Conservation (phyloP, 129 eudicot species). For the Chrysanthemum seticuspe region DNA sequence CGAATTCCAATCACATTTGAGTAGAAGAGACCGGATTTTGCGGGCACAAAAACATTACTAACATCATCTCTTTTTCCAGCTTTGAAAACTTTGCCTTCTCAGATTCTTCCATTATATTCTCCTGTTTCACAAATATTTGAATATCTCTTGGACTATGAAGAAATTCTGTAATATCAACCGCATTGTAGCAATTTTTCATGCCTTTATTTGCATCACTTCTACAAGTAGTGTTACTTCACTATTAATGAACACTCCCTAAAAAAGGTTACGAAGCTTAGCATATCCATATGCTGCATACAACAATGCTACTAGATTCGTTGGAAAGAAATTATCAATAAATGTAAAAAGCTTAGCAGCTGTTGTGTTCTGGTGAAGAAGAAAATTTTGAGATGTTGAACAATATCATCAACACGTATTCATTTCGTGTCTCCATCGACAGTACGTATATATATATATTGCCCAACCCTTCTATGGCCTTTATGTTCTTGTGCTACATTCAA, state of each 20-base stretch:
- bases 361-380: no score
- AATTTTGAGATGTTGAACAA: no score
- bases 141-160: slow-evolving; percentile 36
- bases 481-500: no score
- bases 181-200: slow-evolving; percentile 47
- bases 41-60: slow-evolving; percentile 63
- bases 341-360: no score
- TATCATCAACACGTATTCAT: no score
- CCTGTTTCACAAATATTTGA: no score
- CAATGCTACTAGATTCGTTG: not conserved
- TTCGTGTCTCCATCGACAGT: no score
- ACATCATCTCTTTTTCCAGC: slow-evolving; percentile 38
- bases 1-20: slow-evolving; percentile 56
- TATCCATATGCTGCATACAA: not conserved
- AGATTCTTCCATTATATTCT: slow-evolving; percentile 37
- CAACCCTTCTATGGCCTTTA: no score
- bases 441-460: no score
- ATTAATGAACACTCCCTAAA: no score
- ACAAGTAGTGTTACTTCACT: slow-evolving; percentile 28
- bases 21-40: slow-evolving; percentile 48
- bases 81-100: slow-evolving; percentile 31
- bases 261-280: not conserved
- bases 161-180: slow-evolving; percentile 50
- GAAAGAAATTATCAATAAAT: not conserved
- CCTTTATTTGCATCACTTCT: slow-evolving; percentile 17